Base-by-base conservation (phyloP, 2,329 filamentous ascomycete species). In the Plenodomus tracheiphilus region DNA sequence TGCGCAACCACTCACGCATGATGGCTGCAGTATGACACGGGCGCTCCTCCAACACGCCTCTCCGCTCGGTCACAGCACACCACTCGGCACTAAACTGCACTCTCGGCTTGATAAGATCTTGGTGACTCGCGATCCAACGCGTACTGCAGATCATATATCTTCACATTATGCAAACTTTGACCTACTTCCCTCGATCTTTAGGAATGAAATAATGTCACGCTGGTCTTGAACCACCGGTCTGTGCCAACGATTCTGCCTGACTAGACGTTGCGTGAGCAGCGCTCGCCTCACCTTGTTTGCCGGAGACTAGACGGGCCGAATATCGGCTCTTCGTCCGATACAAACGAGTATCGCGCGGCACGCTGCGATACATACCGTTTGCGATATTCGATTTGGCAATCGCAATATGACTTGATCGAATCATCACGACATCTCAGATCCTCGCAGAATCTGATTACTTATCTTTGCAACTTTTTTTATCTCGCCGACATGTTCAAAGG, bases 21-120 rank as follows among this genome's bases (percentile, higher is more conserved):
- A 41, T 45, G 35, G 39, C 45, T 54, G 51, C 51, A 46, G 43
- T 35, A 46, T 47, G 45, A 48, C 48, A 39, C 34, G 43, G 30
- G 45, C 39, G 4, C 22, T 34, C 22, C 19, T 40, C 36, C 41
- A 32, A 22, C 30, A 46, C 40, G 36, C 37, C 22, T 45, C 37
- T 30, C 41, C 32, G 42, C 35, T 49, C 25, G 43, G 43, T 41
- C 46, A 43, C 43, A 49, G 36, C 45, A 49, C 41, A 37, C 41
- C 18, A 39, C 22, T 41, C 34, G 4, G 41, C 30, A 32, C 44
- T 19, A 16, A 36, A 34, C 30, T 35, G 30, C 28, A 20, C 44
- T 11, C 4, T 32, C 13, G 28, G 28, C 28, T 32, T 15, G 28
- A 19, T 28, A 30, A 40, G 19, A 28, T 20, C 8, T 37, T 35